These are phyloP conservation scores for Eleusine indica DNA, from an alignment of 176 grass and related monocot species.

Conservation along the genomic window DNA sequence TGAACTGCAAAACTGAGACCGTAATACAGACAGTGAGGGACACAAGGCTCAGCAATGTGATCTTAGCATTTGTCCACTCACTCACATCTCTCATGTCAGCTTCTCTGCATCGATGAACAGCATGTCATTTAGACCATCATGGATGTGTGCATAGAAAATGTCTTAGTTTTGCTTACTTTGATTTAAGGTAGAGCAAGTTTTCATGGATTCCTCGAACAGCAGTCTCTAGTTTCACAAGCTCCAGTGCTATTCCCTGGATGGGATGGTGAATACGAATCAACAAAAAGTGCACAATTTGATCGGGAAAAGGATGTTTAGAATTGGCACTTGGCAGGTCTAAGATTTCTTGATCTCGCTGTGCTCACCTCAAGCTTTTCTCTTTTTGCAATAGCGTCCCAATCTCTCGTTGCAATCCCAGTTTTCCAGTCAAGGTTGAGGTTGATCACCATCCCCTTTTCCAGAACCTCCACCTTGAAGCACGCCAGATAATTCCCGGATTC, in stretches of 20 bases:
- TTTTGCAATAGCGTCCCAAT: constrained; percentile 67
- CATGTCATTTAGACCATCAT: background rate
- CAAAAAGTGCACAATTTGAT: background rate
- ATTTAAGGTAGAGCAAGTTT: constrained; percentile 54
- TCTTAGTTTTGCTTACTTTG: constrained; percentile 39
- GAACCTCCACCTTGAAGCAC: constrained; percentile 54
- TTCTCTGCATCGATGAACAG: constrained; percentile 50
- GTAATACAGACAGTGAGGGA: constrained; percentile 57
- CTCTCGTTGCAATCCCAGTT: constrained; percentile 56
- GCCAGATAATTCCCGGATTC: constrained; percentile 55
- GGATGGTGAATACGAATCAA: background rate
- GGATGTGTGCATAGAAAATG: background rate
- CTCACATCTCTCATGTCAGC: constrained; percentile 56
- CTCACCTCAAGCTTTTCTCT: constrained; percentile 63
- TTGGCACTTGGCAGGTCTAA: background rate
- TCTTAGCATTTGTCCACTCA: constrained; percentile 59
- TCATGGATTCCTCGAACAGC: constrained; percentile 47
- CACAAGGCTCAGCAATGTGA: constrained; percentile 56
- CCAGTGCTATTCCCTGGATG: constrained; percentile 57
- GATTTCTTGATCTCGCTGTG: background rate
- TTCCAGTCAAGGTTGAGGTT: constrained; percentile 75
- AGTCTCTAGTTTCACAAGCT: constrained; percentile 61
- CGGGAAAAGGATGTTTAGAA: background rate
- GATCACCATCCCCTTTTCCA: constrained; percentile 30
- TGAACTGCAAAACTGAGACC: constrained; percentile 48